Percentiles rank a stretch among this genome's conserved stretches.
Conservation (phyloP, 345 rosid genomes). For the Populus pruinosa region DNA sequence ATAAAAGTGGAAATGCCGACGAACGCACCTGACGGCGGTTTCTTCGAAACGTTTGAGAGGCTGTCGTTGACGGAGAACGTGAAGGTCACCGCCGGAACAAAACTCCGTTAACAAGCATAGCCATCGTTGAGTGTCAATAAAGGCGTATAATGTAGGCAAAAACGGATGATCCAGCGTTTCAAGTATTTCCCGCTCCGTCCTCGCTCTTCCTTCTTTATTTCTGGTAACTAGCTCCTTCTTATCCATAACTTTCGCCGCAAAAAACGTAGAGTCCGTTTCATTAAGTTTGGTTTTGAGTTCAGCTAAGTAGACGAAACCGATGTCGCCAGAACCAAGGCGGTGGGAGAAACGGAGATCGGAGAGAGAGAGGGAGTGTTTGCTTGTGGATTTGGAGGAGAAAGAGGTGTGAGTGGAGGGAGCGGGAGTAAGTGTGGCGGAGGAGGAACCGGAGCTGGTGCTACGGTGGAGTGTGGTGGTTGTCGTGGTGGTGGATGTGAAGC, state of each 20-base stretch:
- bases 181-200: slow-evolving; percentile 77
- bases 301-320: slow-evolving; percentile 83
- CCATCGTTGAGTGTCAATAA: slow-evolving; percentile 74
- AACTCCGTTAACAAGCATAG: slow-evolving; percentile 87
- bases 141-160: slow-evolving; percentile 70
- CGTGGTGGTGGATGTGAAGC: slow-evolving; percentile 71
- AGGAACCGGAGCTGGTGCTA: slow-evolving; percentile 67
- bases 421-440: slow-evolving; percentile 71
- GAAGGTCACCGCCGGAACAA: slow-evolving; percentile 97
- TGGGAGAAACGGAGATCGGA: slow-evolving; percentile 73
- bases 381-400: slow-evolving; percentile 18
- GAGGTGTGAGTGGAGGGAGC: slow-evolving; percentile 32
- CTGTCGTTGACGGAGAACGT: slow-evolving; percentile 89
- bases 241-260: slow-evolving; percentile 92
- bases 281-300: slow-evolving; percentile 45
- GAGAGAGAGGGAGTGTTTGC: slow-evolving; percentile 40
- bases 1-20: background rate
- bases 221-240: slow-evolving; percentile 76
- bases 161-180: slow-evolving; percentile 86
- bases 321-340: slow-evolving; percentile 91
- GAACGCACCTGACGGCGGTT: slow-evolving; percentile 74
- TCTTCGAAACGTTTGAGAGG: slow-evolving; percentile 70
- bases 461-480: slow-evolving; percentile 60
- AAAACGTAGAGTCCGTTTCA: slow-evolving; percentile 7
- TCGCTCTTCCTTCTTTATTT: slow-evolving; percentile 81